phyloP scores from a whole-genome alignment of 208 protist genomes.

The Leptomonas pyrrhocoris region DNA sequence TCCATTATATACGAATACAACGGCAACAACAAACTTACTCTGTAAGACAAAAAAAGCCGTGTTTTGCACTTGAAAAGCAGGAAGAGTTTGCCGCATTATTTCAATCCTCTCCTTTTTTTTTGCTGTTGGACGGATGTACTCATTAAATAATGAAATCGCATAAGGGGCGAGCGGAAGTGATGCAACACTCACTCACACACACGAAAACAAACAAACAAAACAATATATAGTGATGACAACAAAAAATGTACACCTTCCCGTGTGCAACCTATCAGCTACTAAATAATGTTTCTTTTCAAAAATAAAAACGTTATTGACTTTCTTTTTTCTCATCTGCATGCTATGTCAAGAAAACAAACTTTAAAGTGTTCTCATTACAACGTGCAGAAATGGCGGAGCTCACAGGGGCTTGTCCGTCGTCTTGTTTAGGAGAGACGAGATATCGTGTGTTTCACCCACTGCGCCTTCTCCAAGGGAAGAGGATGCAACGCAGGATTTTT shows the following conservation, averaged over 20 bases:
- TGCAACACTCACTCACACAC: background rate
- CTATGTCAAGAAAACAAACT: background rate
- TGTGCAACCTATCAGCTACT: no score
- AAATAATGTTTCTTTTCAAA: no score
- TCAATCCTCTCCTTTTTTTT: slow-evolving; percentile 1
- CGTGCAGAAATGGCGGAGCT: background rate
- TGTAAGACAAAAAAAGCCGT: background rate
- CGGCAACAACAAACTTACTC: background rate
- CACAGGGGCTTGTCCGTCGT: background rate
- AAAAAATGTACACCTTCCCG: no score
- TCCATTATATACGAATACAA: background rate
- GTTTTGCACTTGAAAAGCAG: background rate
- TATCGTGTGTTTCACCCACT: no score
- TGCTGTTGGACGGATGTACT: background rate
- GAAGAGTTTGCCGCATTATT: background rate
- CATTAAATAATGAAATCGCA: background rate
- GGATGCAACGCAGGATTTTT: no score
- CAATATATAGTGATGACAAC: no score
- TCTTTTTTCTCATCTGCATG: background rate
- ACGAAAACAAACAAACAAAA: background rate
- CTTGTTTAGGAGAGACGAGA: no score
- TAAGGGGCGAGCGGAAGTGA: background rate
- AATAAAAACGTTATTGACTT: background rate
- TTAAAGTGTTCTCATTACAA: no score
- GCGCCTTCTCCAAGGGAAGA: no score